A percentile compares a stretch with the other conserved stretches of the same genome.
Conservation (phyloP, 352 stramenopile genomes). For the Plasmopara muralis region DNA sequence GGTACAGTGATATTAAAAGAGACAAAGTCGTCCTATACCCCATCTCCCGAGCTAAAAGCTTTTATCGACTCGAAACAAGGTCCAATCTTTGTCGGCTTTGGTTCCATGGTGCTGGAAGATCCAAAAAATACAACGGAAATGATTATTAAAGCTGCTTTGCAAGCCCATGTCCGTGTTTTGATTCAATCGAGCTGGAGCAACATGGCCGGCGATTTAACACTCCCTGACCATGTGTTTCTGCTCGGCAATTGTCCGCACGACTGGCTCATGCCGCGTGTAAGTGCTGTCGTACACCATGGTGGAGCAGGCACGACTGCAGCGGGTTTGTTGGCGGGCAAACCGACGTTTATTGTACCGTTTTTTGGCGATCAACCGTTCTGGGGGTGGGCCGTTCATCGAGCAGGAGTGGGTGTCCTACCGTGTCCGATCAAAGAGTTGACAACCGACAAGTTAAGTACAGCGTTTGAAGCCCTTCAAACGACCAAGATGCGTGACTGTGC, state of each 20-base stretch:
- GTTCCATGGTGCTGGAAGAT: conserved; percentile 89
- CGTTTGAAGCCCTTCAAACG: conserved; percentile 53
- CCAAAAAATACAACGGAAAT: conserved; percentile 34
- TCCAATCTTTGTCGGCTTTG: conserved; percentile 92
- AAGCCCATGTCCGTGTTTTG: conserved; percentile 61
- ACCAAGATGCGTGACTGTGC: conserved; percentile 38
- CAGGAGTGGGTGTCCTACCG: conserved; percentile 75
- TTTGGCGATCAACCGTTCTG: conserved; percentile 94
- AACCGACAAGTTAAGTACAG: conserved; percentile 53
- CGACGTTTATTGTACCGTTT: conserved; percentile 91
- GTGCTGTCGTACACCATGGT: conserved; percentile 73
- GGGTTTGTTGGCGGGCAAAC: conserved; percentile 82
- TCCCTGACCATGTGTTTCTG: conserved; percentile 50
- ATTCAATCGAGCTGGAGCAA: conserved; percentile 87
- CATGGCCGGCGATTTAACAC: conserved; percentile 35
- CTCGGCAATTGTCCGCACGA: conserved; percentile 74
- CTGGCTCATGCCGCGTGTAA: conserved; percentile 86
- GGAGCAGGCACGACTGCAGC: conserved; percentile 87
- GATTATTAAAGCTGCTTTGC: conserved; percentile 37
- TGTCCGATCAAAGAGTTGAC: conserved; percentile 78
- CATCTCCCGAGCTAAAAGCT: conserved; percentile 9
- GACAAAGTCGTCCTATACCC: conserved; percentile 20
- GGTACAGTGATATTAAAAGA: conserved; percentile 41
- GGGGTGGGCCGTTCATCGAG: conserved; percentile 74
- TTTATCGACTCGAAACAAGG: conserved; percentile 39